phyloP scores from a whole-genome alignment of 495 filamentous ascomycete genomes.

The Evansstolkia leycettana region DNA sequence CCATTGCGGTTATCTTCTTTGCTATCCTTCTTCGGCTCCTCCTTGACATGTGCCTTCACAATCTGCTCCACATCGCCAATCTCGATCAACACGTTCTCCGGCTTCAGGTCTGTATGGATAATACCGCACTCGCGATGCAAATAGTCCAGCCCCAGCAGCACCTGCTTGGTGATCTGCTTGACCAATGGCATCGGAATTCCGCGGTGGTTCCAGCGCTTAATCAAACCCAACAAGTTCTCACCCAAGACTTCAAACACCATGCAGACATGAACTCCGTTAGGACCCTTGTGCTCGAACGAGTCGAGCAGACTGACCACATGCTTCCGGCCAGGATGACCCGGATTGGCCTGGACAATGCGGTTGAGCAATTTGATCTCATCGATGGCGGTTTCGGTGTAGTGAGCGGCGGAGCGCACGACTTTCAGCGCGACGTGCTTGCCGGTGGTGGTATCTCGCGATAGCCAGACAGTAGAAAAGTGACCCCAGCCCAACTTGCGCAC shows the following conservation, averaged over 20 bases:
- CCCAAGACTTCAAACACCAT: conserved; percentile 99
- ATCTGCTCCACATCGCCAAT: conserved; percentile 97
- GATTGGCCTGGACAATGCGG: conserved; percentile 91
- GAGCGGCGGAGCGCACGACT: conserved; percentile 90
- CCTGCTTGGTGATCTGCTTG: conserved; percentile 98
- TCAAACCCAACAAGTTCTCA: conserved; percentile 88
- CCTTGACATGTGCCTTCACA: conserved; percentile 89
- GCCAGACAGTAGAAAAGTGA: conserved; percentile 97
- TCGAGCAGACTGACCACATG: conserved; percentile 94
- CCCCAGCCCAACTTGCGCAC: conserved; percentile 98
- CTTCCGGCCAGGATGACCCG: conserved; percentile 79
- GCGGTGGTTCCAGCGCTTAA: conserved; percentile 96
- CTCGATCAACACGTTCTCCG: conserved; percentile 97
- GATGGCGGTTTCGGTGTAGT: conserved; percentile 98
- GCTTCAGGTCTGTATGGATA: conserved; percentile 96
- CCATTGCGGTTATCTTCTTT: conserved; percentile 93
- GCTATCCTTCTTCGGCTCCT: conserved; percentile 52
- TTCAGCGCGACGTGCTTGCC: conserved; percentile 95
- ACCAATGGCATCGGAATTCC: conserved; percentile 94
- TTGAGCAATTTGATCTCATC: conserved; percentile 98
- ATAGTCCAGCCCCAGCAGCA: conserved; percentile 89
- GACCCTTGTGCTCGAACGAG: conserved; percentile 95
- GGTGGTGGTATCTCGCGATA: conserved; percentile 82
- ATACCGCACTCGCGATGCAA: conserved; percentile 97
- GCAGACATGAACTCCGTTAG: conserved; percentile 92